Evolutionary conservation across 164 flowering plant species (phyloP).

Genomic region (Kingdonia uniflora): DNA sequence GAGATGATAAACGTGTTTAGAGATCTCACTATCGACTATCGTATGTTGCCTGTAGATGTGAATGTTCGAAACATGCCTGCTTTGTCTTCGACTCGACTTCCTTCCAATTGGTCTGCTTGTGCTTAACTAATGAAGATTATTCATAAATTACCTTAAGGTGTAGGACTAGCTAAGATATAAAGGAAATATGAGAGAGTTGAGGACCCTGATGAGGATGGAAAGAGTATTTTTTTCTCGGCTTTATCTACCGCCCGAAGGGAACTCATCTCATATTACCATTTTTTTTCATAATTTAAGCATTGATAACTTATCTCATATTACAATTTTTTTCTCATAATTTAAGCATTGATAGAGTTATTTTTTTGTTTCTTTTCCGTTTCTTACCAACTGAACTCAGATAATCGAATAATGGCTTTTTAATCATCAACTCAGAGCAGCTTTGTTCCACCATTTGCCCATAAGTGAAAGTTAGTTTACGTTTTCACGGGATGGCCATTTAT

Average conservation of each 20-base stretch:
- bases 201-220: not conserved
- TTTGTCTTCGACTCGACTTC: constrained; percentile 19
- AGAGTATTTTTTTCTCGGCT: not conserved
- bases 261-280: too few relatives aligned
- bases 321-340: too few relatives aligned
- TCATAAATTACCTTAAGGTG: not conserved
- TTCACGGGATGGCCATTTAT: too few relatives aligned
- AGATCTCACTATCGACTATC: constrained; percentile 45
- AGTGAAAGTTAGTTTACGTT: too few relatives aligned
- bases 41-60: constrained; percentile 42
- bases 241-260: not conserved
- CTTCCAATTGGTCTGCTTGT: constrained; percentile 29
- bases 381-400: too few relatives aligned
- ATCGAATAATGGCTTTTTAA: too few relatives aligned
- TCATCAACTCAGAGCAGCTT: too few relatives aligned
- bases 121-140: not conserved
- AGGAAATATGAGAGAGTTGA: not conserved
- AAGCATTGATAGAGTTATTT: too few relatives aligned
- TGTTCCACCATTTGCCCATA: too few relatives aligned
- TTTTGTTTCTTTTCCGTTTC: too few relatives aligned
- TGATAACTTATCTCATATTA: too few relatives aligned
- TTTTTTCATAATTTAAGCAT: too few relatives aligned
- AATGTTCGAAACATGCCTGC: constrained; percentile 34
- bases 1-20: constrained; percentile 37
- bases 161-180: not conserved